Conservation (phyloP, 768 basidiomycete species). For the Guyanaporus albipodus region DNA sequence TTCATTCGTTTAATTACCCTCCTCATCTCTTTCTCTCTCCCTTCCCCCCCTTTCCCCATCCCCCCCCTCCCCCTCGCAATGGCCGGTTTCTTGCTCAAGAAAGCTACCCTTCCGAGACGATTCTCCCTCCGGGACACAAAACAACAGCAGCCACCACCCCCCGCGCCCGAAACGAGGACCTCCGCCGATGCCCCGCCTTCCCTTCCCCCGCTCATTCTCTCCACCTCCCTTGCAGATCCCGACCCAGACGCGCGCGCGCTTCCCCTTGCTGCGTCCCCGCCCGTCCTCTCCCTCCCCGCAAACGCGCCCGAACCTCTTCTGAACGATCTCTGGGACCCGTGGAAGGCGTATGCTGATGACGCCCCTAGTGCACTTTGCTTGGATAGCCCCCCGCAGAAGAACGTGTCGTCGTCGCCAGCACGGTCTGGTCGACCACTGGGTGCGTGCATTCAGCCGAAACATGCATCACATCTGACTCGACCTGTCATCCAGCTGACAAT, state of each 20-base stretch:
- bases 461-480: neutral
- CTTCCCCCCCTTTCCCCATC: neutral
- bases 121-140: neutral
- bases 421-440: conserved; percentile 4
- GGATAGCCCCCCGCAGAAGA: conserved; percentile 1
- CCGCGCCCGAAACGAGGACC: neutral
- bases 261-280: conserved; percentile 18
- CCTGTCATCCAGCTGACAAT: conserved; percentile 3
- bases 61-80: conserved; percentile 26
- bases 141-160: too few species aligned
- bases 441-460: conserved; percentile 10
- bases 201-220: conserved; percentile 41
- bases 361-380: neutral
- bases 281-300: neutral
- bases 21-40: neutral
- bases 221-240: conserved; percentile 29
- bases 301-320: neutral
- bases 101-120: conserved; percentile 28
- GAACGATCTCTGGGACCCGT: conserved; percentile 24
- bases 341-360: conserved; percentile 8
- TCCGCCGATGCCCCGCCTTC: conserved; percentile 24
- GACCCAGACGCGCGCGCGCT: conserved; percentile 13
- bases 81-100: conserved; percentile 57
- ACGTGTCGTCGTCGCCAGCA: too few species aligned
- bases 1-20: conserved; percentile 12